phyloP scores from a whole-genome alignment of 768 basidiomycete genomes.

The Calocera viscosa region DNA sequence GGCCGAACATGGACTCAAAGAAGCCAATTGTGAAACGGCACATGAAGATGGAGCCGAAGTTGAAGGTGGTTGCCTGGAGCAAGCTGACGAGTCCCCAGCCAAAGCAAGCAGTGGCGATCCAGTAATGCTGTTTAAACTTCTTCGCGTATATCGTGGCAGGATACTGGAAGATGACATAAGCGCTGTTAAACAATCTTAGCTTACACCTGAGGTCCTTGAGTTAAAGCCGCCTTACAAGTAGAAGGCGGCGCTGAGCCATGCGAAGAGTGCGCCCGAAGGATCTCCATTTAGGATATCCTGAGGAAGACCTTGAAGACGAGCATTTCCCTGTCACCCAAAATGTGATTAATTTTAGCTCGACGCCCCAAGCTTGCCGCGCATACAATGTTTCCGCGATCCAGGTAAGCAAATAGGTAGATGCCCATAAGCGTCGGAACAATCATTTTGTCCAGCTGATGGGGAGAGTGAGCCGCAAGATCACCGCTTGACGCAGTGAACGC shows the following conservation, averaged over 20 bases:
- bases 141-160: background rate
- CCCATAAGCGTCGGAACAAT: slow-evolving; percentile 14
- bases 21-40: slow-evolving; percentile 54
- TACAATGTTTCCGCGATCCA: slow-evolving; percentile 63
- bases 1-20: slow-evolving; percentile 68
- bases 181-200: slow-evolving; percentile 5
- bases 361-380: no score
- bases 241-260: slow-evolving; percentile 65
- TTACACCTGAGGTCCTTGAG: slow-evolving; percentile 9
- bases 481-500: background rate
- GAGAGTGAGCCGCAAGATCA: background rate
- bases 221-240: slow-evolving; percentile 42
- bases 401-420: slow-evolving; percentile 27
- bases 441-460: background rate
- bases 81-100: background rate
- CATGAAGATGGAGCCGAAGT: slow-evolving; percentile 47
- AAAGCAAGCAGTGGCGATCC: background rate
- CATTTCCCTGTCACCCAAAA: slow-evolving; percentile 32
- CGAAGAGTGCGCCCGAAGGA: slow-evolving; percentile 53
- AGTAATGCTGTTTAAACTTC: background rate
- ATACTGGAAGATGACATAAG: background rate
- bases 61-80: slow-evolving; percentile 45
- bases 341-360: no score
- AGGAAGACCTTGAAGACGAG: slow-evolving; percentile 57
- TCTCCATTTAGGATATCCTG: slow-evolving; percentile 54